Base-by-base conservation (phyloP, 2,329 filamentous ascomycete genomes). In the Fusarium sublunatum region DNA sequence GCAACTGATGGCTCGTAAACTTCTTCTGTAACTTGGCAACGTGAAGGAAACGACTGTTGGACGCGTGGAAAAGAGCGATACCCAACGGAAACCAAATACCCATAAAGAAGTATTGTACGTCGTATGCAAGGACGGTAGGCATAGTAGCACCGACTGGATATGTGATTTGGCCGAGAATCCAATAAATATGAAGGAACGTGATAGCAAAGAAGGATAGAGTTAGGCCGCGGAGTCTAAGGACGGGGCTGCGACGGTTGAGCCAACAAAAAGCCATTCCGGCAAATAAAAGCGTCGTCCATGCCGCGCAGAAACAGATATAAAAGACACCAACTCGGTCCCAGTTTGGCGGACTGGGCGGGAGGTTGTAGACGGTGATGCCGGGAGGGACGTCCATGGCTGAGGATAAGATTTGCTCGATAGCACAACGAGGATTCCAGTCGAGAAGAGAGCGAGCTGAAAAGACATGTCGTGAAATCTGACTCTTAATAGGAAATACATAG, bases 21-120 rank as follows among this genome's bases (percentile, higher is more conserved):
- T 66, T 65, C 53, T 71, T 72, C 70, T 88, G 86, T 13, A 79
- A 75, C 62, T 79, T 81, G 48, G 85, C 85, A 45, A 88, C 76
- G 56, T 86, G 76, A 19, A 87, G 80, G 52, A 89, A 85, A 47
- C 85, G 83, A 59, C 77, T 81, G 71, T 88, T 88, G 54, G 84
- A 84, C 26, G 85, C 86, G 65, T 89, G 86, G 69, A 89, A 89
- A 2, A 90, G 76, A 13, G 86, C 87, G 47, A 90, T 85, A 29
- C 87, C 87, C 43, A 86, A 81, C 6, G 87, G 88, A 7, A 90
- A 76, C 70, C 85, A 87, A 40, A 85, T 81, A 44, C 84, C 82
- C 87, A 90, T 90, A 70, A 88, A 79, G 83, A 86, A 90, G 70
- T 82, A 90, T 70, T 88, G 50, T 7, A 64, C 19, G 3, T 59